Conservation (phyloP, 2,329 filamentous ascomycete genomes). For the Ceratocystis albifundus region DNA sequence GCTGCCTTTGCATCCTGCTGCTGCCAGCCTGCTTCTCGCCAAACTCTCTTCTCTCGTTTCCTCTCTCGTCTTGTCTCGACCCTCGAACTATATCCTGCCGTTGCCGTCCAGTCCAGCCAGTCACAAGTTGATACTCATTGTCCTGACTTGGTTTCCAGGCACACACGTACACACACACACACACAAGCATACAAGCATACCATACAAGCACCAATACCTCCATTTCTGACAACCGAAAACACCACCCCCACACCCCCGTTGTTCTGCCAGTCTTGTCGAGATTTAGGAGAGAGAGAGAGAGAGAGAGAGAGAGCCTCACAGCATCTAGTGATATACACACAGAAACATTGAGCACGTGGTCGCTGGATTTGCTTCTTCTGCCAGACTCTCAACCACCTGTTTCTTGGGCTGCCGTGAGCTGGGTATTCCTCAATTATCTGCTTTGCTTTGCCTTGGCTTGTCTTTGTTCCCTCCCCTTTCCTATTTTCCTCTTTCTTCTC, state of each 20-base stretch:
- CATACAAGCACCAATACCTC: neutral
- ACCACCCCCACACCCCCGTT: no score
- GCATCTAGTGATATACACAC: neutral
- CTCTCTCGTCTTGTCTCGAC: constrained; percentile 19
- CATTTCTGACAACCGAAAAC: neutral
- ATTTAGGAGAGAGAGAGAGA: no score
- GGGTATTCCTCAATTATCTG: no score
- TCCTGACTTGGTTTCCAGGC: neutral
- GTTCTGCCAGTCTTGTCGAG: neutral
- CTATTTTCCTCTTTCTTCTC: constrained; percentile 4
- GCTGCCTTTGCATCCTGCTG: constrained; percentile 23
- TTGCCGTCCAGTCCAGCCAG: constrained; percentile 14
- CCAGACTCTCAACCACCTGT: neutral
- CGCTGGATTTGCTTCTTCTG: neutral
- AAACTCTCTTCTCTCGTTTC: constrained; percentile 18
- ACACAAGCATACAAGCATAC: no score
- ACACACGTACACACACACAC: no score
- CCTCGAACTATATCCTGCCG: constrained; percentile 13
- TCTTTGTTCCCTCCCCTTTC: neutral
- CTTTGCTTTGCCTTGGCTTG: neutral
- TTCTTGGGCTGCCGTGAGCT: neutral
- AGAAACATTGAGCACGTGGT: neutral
- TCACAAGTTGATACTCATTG: neutral
- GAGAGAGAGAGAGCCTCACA: neutral
- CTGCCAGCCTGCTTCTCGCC: constrained; percentile 20